These are phyloP conservation scores for Triglochin maritima DNA, from an alignment of 106 monocot species.

Conservation along the genomic window DNA sequence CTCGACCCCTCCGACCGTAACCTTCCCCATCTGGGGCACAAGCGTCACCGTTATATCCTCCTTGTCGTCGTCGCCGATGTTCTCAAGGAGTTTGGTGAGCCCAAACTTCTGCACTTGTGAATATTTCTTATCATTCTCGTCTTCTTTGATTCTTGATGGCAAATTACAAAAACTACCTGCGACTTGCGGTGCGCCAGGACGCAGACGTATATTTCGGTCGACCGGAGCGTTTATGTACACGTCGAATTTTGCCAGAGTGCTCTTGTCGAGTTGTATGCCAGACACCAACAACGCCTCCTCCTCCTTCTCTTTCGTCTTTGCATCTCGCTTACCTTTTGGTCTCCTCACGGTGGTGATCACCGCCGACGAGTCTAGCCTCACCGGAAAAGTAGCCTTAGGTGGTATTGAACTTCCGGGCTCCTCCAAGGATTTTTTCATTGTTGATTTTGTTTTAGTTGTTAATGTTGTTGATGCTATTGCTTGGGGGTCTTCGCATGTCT, in stretches of 20 bases:
- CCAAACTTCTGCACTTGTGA: neutral
- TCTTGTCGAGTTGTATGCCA: conserved; percentile 17
- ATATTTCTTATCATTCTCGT: neutral
- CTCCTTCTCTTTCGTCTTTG: conserved; percentile 3
- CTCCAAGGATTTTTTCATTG: too few species aligned
- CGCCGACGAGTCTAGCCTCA: conserved; percentile 9
- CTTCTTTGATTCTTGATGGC: conserved; percentile 19
- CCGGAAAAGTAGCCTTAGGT: too few species aligned
- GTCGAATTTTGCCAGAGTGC: conserved; percentile 10
- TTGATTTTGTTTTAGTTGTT: neutral
- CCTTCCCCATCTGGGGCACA: conserved; percentile 2
- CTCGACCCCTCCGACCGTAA: conserved; percentile 6
- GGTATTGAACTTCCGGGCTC: too few species aligned
- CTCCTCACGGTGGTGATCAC: conserved; percentile 7
- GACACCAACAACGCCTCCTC: conserved; percentile 21
- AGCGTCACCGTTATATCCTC: conserved; percentile 9
- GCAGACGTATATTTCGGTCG: neutral
- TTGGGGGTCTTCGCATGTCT: too few species aligned
- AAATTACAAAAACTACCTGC: conserved; percentile 48
- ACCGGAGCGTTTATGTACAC: conserved; percentile 15
- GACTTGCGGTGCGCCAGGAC: conserved; percentile 25
- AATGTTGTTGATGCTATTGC: conserved; percentile 12
- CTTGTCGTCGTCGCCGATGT: conserved; percentile 15
- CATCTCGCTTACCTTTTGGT: neutral
- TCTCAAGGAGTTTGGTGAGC: conserved; percentile 11